These are phyloP conservation scores for Claviceps capensis DNA, from an alignment of 2,329 filamentous ascomycete species.

Conservation along the genomic window DNA sequence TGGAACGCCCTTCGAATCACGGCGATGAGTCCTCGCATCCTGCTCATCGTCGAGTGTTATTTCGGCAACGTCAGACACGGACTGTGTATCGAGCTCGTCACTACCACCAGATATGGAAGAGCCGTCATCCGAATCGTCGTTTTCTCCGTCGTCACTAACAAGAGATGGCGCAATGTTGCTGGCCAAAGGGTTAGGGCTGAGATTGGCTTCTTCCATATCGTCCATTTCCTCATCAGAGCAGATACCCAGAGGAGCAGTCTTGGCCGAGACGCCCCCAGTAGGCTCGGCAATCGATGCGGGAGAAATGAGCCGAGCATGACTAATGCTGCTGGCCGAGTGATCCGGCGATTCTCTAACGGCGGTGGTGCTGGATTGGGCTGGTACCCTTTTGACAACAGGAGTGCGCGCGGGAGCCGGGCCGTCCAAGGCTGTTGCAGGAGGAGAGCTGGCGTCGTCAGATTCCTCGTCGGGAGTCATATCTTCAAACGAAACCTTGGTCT, in stretches of 20 bases:
- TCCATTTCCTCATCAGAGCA: constrained; percentile 30
- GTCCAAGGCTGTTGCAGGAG: constrained; percentile 8
- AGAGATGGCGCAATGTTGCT: constrained; percentile 69
- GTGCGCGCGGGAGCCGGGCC: constrained; percentile 16
- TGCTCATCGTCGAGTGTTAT: constrained; percentile 47
- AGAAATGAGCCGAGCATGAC: constrained; percentile 25
- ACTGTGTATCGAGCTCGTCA: constrained; percentile 43
- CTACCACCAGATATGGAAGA: constrained; percentile 45
- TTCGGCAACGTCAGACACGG: constrained; percentile 46
- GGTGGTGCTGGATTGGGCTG: constrained; percentile 38
- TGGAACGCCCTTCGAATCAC: constrained; percentile 27
- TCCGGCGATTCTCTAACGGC: constrained; percentile 27
- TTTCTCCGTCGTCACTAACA: constrained; percentile 69
- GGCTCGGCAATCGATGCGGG: constrained; percentile 24
- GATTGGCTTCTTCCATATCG: constrained; percentile 42
- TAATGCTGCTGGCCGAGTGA: constrained; percentile 46
- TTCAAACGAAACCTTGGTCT: constrained; percentile 36
- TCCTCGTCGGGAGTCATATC: constrained; percentile 41
- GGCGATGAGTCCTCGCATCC: constrained; percentile 30
- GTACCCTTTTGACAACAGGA: constrained; percentile 41
- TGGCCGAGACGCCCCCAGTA: constrained; percentile 9
- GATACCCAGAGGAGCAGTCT: constrained; percentile 10
- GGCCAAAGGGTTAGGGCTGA: constrained; percentile 55
- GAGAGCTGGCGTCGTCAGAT: constrained; percentile 24
- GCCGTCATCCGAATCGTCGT: constrained; percentile 55